phyloP scores from a whole-genome alignment of 2,329 filamentous ascomycete species.

The Pestalotiopsis sp. region DNA sequence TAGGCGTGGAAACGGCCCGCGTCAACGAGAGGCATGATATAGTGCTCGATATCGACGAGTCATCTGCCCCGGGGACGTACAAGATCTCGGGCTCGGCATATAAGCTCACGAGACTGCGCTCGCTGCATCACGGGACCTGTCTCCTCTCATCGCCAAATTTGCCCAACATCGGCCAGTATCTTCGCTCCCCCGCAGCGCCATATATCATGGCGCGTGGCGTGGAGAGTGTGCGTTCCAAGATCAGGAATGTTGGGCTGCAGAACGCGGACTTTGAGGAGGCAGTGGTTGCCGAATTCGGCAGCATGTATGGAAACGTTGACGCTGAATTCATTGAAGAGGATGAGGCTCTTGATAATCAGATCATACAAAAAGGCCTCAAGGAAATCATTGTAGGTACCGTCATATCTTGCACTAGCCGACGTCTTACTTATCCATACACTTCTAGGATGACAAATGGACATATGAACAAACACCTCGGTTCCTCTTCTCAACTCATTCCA shows the following conservation, averaged over 20 bases:
- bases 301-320: slow-evolving; percentile 61
- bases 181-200: slow-evolving; percentile 77
- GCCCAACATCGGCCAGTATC: slow-evolving; percentile 65
- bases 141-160: slow-evolving; percentile 80
- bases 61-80: slow-evolving; percentile 42
- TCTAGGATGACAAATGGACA: slow-evolving; percentile 71
- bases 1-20: slow-evolving; percentile 62
- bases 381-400: slow-evolving; percentile 59
- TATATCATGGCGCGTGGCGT: slow-evolving; percentile 84
- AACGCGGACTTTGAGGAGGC: slow-evolving; percentile 51
- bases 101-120: slow-evolving; percentile 80
- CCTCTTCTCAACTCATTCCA: slow-evolving; percentile 65
- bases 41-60: slow-evolving; percentile 47
- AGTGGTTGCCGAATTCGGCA: slow-evolving; percentile 66
- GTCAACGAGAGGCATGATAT: slow-evolving; percentile 96
- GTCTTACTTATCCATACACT: neutral
- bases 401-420: neutral
- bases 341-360: slow-evolving; percentile 47
- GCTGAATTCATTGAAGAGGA: slow-evolving; percentile 49
- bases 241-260: slow-evolving; percentile 74
- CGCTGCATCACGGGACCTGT: slow-evolving; percentile 92
- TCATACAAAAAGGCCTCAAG: slow-evolving; percentile 63
- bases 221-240: slow-evolving; percentile 84
- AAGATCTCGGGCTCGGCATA: slow-evolving; percentile 96
- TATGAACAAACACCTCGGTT: slow-evolving; percentile 88